Evolutionary conservation across 1,284 basidiomycete genomes (phyloP), one percentile per base, ranked within the genome.

Genomic region (Gomphus bonarii): DNA sequence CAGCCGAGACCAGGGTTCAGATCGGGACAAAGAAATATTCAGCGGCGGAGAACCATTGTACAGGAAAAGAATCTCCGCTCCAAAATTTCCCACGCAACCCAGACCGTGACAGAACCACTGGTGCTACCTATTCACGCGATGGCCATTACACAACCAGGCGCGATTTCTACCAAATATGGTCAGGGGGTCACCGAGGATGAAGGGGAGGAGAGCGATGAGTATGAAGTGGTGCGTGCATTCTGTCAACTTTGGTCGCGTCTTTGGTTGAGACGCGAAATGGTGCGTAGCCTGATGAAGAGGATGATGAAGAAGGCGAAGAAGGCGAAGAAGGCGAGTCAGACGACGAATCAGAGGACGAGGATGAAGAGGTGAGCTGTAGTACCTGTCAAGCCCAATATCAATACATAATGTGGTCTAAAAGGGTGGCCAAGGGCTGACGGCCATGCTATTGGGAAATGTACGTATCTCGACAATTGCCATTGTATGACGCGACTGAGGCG

Each of bases 131-230:
- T 14, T n/a, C 16, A 43, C 46, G 46, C 28, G 14, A 51, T 51
- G 50, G 33, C 50, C 30, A 51, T 51, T 30, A 38, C 50, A 3
- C 35, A 33, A 38, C 33, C 50, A 28, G 33, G 36, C 18, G 22
- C 50, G 14, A 38, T 18, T 12, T 33, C 18, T 50, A 28, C 11
- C 4, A 51, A 20, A 7, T 14, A 4, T n/a, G 47, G 47, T 31
- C 25, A 22, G 9, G 30, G 36, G 10, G 46, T 6, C 14, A 46
- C 9, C 7, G 54, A 54, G 9, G 52, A 54, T 8, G 51, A 58
- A n/a, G 57, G 25, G 12, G 50, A 58, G 38, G 57, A 58, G 33
- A 52, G 50, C n/a, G 57, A 58, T 28, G 52, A 58, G 10, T 52
- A 58, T 25, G 57, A 52, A 6, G 22, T 54, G 18, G 57, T 58